phyloP scores from a whole-genome alignment of 2,329 filamentous ascomycete genomes.

The Ophiobolus disseminans region DNA sequence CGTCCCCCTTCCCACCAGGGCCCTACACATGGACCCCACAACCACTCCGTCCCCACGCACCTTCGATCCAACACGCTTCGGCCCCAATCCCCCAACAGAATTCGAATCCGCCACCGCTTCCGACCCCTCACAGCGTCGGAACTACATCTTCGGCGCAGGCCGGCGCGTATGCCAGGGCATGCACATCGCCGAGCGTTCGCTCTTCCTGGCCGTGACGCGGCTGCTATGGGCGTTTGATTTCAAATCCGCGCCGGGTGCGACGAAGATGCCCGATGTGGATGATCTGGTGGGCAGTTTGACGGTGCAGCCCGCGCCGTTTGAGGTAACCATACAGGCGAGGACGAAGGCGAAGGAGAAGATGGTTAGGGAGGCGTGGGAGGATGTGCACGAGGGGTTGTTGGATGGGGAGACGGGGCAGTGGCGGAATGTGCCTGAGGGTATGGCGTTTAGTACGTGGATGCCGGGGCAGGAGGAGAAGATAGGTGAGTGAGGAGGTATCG shows the following conservation, averaged over 20 bases:
- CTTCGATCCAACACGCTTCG: too few species aligned
- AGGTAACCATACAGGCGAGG: not conserved
- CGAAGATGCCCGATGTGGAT: not conserved
- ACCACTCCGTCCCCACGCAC: too few species aligned
- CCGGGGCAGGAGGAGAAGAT: not conserved
- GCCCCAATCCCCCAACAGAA: too few species aligned
- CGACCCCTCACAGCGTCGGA: slow-evolving; percentile 38
- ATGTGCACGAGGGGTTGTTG: not conserved
- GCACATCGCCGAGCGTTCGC: slow-evolving; percentile 44
- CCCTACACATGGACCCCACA: too few species aligned
- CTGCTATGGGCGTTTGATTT: slow-evolving; percentile 45
- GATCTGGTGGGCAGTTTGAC: not conserved
- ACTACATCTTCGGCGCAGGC: slow-evolving; percentile 50
- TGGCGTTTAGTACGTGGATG: not conserved
- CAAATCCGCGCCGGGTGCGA: not conserved
- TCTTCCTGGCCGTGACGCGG: slow-evolving; percentile 42
- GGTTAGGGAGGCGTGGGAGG: not conserved
- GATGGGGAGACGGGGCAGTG: not conserved
- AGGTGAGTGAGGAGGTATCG: too few species aligned
- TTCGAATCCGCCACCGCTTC: too few species aligned
- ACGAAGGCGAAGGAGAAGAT: not conserved
- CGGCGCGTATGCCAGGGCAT: slow-evolving; percentile 49
- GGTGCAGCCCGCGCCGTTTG: not conserved
- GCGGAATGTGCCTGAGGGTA: not conserved
- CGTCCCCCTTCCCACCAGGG: too few species aligned